A percentile compares a stretch with the other conserved stretches of the same genome.
phyloP scores from a whole-genome alignment of 164 flowering plant genomes.

The Piper longum region DNA sequence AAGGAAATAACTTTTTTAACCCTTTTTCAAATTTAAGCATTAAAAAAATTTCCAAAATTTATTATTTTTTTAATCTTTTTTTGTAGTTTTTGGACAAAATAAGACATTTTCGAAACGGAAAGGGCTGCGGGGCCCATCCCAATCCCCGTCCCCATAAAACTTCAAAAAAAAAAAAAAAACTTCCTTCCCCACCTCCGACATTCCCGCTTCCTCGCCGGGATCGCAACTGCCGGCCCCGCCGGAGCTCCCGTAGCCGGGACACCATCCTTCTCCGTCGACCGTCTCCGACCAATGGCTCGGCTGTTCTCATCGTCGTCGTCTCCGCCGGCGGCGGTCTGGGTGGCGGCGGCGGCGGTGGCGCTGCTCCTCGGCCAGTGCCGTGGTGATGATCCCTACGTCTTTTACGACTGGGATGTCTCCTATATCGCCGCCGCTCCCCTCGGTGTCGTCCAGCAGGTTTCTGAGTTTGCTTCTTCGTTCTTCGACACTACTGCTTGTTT shows the following conservation, averaged over 20 bases:
- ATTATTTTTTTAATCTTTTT: no score
- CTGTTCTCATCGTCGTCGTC: conserved; percentile 13
- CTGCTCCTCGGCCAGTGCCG: conserved; percentile 11
- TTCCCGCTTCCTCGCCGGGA: not conserved
- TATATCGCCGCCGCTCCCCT: conserved; percentile 62
- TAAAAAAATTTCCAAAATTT: no score
- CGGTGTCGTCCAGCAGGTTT: conserved; percentile 71
- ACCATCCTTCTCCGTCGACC: not conserved
- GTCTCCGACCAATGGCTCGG: not conserved
- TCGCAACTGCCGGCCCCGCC: not conserved
- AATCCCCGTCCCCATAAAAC: no score
- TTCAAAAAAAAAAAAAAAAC: no score
- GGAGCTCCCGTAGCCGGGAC: not conserved
- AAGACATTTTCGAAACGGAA: no score
- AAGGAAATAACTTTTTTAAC: no score
- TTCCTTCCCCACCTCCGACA: not conserved
- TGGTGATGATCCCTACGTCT: conserved; percentile 34
- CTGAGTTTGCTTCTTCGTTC: not conserved
- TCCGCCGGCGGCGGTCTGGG: conserved; percentile 12
- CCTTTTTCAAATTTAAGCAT: no score
- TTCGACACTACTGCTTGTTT: not conserved
- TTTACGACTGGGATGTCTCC: conserved; percentile 36
- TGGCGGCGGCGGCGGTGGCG: conserved; percentile 12
- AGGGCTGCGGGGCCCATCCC: no score
- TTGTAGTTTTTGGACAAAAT: no score